Evolutionary conservation across 139 green algal species (phyloP).

Genomic region (Auxenochlorella pyrenoidosa): DNA sequence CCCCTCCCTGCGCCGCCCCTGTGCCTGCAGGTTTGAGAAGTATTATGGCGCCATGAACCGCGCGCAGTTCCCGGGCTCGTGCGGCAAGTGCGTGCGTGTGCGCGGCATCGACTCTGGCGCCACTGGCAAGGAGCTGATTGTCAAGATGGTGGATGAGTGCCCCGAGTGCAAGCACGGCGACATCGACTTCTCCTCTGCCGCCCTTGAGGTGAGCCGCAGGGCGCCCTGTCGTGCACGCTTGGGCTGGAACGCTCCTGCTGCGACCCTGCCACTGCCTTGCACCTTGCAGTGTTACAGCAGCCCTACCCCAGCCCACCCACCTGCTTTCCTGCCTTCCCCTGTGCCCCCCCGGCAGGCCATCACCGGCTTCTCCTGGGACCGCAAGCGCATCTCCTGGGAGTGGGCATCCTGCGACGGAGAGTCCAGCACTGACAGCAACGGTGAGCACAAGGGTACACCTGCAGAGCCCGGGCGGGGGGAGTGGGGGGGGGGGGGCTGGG

Average conservation of each 20-base stretch:
- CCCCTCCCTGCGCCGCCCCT: too few species aligned
- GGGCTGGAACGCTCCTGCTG: too few species aligned
- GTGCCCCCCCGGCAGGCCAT: background rate
- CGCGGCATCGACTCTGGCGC: background rate
- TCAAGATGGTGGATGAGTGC: background rate
- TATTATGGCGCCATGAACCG: background rate
- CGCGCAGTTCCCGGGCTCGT: background rate
- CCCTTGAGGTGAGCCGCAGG: background rate
- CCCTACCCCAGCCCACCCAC: background rate
- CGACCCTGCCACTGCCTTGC: too few species aligned
- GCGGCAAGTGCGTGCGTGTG: background rate
- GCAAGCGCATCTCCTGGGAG: conserved; percentile 3
- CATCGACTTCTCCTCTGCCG: background rate
- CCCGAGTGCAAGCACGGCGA: background rate
- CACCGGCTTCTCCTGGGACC: conserved; percentile 18
- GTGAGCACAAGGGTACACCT: background rate
- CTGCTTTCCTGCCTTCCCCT: background rate
- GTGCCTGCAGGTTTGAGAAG: too few species aligned
- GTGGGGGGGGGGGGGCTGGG: too few species aligned
- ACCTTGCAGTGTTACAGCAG: too few species aligned
- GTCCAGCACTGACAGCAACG: background rate
- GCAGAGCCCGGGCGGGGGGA: too few species aligned
- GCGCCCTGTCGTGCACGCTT: background rate
- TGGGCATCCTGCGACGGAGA: conserved; percentile 1
- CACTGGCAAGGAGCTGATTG: background rate